Evolutionary conservation across 2,329 filamentous ascomycete species (phyloP), one percentile per base, ranked within the genome.

Genomic region (Fusarium mangiferae): DNA sequence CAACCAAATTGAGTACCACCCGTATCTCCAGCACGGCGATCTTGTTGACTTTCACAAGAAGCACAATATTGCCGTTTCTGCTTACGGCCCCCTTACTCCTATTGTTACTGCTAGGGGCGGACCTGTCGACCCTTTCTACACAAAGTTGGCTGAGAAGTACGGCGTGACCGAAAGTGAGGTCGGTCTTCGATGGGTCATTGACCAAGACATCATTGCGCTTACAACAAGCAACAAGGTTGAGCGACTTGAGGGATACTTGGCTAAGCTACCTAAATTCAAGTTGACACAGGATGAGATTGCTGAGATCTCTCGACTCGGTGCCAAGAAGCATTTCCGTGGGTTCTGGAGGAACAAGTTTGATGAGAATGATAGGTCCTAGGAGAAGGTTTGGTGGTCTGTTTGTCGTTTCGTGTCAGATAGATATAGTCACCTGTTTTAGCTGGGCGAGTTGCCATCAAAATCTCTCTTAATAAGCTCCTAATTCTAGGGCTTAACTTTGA

Each of bases 1-100:
- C 70, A 95, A 96, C 84, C 93, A 96, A 86, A 93, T 96, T 78
- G 93, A 96, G 84, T 91, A 89, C 78, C 92, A 96, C 82, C 93
- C 93, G 0, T 94, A 94, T 80, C 85, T 93, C 58, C 91, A 93
- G 82, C 91, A 92, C 79, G 85, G 85, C 11, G 84, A 86, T 66
- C 84, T 93, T 18, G 62, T 93, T 38, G 81, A 84, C 22, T 93
- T 88, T 82, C 88, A 87, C 80, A 85, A 85, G 75, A 81, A 87
- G 77, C 83, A 91, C 77, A 81, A 84, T 62, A 92, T 93, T 70
- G 87, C 88, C 8, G 80, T 88, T 6, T 82, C 86, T 11, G 87
- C 87, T 14, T 92, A 90, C 80, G 85, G 78, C 0, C 88, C 90
- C 3, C 84, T 93, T 62, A 85, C 86, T 2, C 85, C 88, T 6